These are phyloP conservation scores for Penicillium crustosum DNA, from an alignment of 2,329 filamentous ascomycete species.

Conservation along the genomic window DNA sequence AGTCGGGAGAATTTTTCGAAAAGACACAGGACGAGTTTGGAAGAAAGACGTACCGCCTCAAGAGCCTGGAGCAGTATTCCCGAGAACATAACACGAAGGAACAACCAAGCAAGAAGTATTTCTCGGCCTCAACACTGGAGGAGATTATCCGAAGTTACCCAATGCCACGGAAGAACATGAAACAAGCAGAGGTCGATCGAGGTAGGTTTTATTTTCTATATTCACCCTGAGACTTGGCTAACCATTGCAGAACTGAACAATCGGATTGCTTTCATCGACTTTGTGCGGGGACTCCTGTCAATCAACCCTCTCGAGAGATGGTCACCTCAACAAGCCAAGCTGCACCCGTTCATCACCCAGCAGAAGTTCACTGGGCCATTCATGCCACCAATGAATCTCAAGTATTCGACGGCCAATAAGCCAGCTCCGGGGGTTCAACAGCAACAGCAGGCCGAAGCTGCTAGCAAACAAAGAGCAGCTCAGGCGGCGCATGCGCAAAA, in stretches of 20 bases:
- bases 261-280: conserved; percentile 94
- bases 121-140: conserved; percentile 86
- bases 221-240: background rate
- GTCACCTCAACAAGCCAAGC: conserved; percentile 95
- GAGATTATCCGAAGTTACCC: conserved; percentile 98
- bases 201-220: conserved; percentile 56
- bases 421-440: conserved; percentile 93
- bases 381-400: conserved; percentile 94
- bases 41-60: conserved; percentile 83
- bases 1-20: conserved; percentile 95
- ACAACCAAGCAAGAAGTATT: conserved; percentile 99
- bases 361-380: conserved; percentile 96
- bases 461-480: conserved; percentile 83
- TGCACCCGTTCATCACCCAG: conserved; percentile 98
- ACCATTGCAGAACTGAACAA: conserved; percentile 87
- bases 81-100: conserved; percentile 95
- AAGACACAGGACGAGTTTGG: conserved; percentile 90
- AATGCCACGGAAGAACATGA: conserved; percentile 99
- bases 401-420: conserved; percentile 78
- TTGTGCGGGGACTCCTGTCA: conserved; percentile 86
- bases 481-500: conserved; percentile 66
- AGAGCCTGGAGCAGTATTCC: conserved; percentile 97
- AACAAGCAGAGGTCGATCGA: conserved; percentile 91
- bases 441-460: conserved; percentile 89
- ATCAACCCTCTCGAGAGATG: conserved; percentile 96